Conservation (phyloP, 768 basidiomycete genomes). For the Lepiota brunneoincarnata region DNA sequence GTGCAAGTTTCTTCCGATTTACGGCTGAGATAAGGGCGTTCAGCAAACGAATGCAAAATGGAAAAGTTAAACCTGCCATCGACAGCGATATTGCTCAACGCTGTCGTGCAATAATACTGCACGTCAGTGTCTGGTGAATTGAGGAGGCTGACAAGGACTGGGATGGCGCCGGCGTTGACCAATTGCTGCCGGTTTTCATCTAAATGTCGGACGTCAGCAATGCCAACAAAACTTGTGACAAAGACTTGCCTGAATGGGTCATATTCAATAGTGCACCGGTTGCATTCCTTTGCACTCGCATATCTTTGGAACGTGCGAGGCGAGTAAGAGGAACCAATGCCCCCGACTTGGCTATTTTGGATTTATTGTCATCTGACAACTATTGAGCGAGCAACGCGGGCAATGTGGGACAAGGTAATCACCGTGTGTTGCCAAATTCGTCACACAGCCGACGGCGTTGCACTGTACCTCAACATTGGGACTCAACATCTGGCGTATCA, state of each 20-base stretch:
- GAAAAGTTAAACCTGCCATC: conserved; percentile 54
- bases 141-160: conserved; percentile 90
- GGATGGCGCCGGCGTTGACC: conserved; percentile 97
- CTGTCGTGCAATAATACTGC: conserved; percentile 99
- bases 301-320: conserved; percentile 95
- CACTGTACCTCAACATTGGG: conserved; percentile 99
- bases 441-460: conserved; percentile 98
- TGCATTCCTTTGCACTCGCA: conserved; percentile 98
- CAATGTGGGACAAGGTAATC: conserved; percentile 22
- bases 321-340: conserved; percentile 97
- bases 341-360: conserved; percentile 98
- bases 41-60: background rate
- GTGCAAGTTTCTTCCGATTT: conserved; percentile 93
- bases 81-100: conserved; percentile 96
- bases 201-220: conserved; percentile 26
- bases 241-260: conserved; percentile 88
- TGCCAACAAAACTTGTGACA: conserved; percentile 7
- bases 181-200: conserved; percentile 99
- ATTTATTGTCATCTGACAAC: conserved; percentile 93
- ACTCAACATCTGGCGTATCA: conserved; percentile 98
- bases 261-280: conserved; percentile 98
- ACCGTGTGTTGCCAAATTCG: conserved; percentile 98
- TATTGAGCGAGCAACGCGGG: background rate
- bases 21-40: conserved; percentile 41
- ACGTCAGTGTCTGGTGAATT: conserved; percentile 99